Conservation (phyloP, 768 basidiomycete genomes). For the Naganishia kalamii region DNA sequence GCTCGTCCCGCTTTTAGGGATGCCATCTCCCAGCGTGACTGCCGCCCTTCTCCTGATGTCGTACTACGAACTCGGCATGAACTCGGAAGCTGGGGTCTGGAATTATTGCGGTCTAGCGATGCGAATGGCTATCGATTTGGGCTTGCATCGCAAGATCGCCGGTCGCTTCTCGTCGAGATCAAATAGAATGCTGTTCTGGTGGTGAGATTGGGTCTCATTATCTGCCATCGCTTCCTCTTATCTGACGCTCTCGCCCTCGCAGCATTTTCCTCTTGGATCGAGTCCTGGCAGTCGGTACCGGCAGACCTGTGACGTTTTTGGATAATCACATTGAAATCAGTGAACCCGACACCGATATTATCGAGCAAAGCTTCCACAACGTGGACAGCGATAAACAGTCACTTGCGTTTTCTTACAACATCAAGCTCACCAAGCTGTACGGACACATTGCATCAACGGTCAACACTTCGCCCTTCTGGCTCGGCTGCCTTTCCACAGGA, state of each 20-base stretch:
- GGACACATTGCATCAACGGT: constrained; percentile 9
- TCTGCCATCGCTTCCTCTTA: background rate
- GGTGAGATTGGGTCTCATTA: background rate
- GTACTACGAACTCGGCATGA: constrained; percentile 21
- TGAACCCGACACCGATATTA: constrained; percentile 4
- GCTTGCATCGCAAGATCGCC: constrained; percentile 14
- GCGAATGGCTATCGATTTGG: constrained; percentile 17
- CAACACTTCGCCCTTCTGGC: constrained; percentile 20
- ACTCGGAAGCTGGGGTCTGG: constrained; percentile 19
- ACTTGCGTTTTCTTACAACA: constrained; percentile 14
- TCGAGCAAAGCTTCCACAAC: background rate
- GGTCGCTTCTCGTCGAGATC: constrained; percentile 5
- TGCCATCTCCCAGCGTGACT: constrained; percentile 14
- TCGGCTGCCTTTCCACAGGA: constrained; percentile 3
- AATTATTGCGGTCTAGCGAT: constrained; percentile 14
- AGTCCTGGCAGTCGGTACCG: constrained; percentile 16
- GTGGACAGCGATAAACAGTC: constrained; percentile 13
- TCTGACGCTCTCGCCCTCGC: background rate
- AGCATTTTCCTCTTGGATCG: constrained; percentile 18
- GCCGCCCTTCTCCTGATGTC: constrained; percentile 15
- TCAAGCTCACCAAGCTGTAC: constrained; percentile 18
- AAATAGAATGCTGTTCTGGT: constrained; percentile 16
- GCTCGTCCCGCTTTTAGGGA: constrained; percentile 13
- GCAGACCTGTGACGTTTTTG: constrained; percentile 15
- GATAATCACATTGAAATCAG: constrained; percentile 19